Base-by-base conservation (phyloP, 495 filamentous ascomycete genomes). In the Trichoderma asperelloides region DNA sequence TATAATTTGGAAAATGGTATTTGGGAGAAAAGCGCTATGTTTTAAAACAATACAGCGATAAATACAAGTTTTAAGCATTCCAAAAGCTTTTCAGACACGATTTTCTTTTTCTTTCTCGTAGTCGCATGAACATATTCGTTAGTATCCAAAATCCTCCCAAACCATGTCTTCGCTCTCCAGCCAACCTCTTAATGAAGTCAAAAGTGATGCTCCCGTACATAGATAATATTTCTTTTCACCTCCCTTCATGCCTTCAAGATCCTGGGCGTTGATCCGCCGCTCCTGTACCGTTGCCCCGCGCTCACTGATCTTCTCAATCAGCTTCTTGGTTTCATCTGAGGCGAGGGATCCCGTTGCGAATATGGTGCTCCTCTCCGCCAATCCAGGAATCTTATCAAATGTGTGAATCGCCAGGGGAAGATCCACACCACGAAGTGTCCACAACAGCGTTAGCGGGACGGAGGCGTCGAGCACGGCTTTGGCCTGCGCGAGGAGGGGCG, bases 81-180 rank as follows among this genome's bases (percentile, higher is more conserved):
- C 27, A 1, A 18, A 23, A 37, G 33, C 33, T 37, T 37, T 37
- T 37, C 33, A 37, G 33, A 37, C 6, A 37, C 5, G n/a, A 37
- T 37, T 3, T 7, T 7, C 2, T 0, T 37, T 37, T 3, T 7
- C 5, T 0, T 0, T 37, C 9, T 37, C 33, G 33, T 37, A 37
- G 9, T 7, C 33, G 33, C 21, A 21, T 21, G 2, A 4, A 15
- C 16, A 27, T 30, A 0, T 28, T 18, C 4, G 13, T 60, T 71
- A 91, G 75, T 87, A 93, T 62, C 84, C 82, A 71, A 93, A 93
- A 76, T 88, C 87, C 74, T 93, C 91, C 75, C 83, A 87, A 23
- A 87, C 68, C 40, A 88, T 80, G 15, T 83, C 81, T 69, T 88
- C 85, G 3, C 83, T 87, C 23, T 79, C 76, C 64, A 91, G 74